These are phyloP conservation scores for Aspergillus avenaceus DNA, from an alignment of 495 filamentous ascomycete species.

Conservation along the genomic window DNA sequence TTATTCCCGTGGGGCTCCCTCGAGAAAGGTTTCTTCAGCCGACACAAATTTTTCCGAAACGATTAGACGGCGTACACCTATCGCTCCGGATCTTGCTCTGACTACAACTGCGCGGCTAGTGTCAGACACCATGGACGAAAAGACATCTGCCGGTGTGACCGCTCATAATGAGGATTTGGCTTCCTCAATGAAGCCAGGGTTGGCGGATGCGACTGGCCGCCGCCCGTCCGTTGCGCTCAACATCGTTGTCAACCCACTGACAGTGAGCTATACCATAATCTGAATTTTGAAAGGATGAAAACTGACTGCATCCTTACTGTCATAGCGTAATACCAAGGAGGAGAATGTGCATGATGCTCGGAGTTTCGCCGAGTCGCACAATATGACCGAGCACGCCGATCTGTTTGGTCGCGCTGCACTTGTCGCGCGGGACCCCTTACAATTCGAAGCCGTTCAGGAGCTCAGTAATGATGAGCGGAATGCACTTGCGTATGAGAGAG, in stretches of 20 bases:
- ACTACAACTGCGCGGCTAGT: background rate
- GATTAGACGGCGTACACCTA: background rate
- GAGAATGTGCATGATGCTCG: conserved; percentile 33
- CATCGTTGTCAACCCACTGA: conserved; percentile 41
- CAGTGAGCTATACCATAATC: conserved; percentile 24
- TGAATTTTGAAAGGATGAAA: background rate
- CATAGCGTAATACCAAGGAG: conserved; percentile 29
- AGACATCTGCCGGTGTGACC: background rate
- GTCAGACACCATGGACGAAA: background rate
- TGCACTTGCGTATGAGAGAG: conserved; percentile 24
- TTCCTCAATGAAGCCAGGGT: background rate
- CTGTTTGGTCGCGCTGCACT: conserved; percentile 40
- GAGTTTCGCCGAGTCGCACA: conserved; percentile 31
- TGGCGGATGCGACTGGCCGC: background rate
- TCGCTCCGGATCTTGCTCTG: background rate
- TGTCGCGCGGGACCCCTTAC: conserved; percentile 25
- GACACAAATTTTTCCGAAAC: background rate
- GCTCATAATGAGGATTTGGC: background rate
- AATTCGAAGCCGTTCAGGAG: conserved; percentile 14
- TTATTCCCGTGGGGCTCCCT: background rate
- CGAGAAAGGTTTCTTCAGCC: background rate
- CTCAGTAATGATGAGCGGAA: conserved; percentile 18
- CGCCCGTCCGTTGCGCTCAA: conserved; percentile 25
- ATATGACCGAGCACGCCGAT: conserved; percentile 37
- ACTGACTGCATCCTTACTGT: background rate